Base-by-base conservation (phyloP, 106 monocot genomes). In the Dendrobium huoshanense region DNA sequence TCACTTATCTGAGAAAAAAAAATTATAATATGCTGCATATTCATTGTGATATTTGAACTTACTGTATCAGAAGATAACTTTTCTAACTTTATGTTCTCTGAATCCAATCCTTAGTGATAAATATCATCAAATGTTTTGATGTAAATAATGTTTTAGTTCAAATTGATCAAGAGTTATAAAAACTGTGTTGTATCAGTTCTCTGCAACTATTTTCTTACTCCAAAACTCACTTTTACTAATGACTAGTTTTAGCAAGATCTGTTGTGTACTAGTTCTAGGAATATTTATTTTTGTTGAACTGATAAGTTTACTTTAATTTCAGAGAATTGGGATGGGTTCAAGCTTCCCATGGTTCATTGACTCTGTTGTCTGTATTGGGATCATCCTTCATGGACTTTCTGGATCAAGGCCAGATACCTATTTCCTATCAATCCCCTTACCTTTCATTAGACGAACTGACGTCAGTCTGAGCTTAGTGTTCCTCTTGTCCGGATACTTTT, bases 311-410 rank as follows among this genome's bases (percentile, higher is more conserved):
- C 44, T 55, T 81, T 81, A 42, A 75, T 72, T 77, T 15, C 91
- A 99, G 98, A 91, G 95, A 85, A 87, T 93, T 44, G 86, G 88
- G 4, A 89, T 82, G 87, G 87, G 89, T 9, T 92, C 92, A 77
- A 94, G 84, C 87, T 88, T 89, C 70, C 92, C 95, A 31, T 84
- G 91, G 88, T 83, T 95, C 64, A 72, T 92, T 0, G 98, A 99
- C 72, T 92, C 98, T 1, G 72, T 56, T 25, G 78, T 95, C 6
- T 91, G 95, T 77, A 78, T 86, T 24, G 98, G 95, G 0, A 68
- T 95, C 75, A 92, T 99, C 43, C 76, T 95, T 24, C 98, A 99
- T 77, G 91, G 92, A n/a, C 78, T 99, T 29, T 91, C 73, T 55
- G 92, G 98, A 41, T 88, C 90, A 41, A 87, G 78, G 75, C 89